Conservation (phyloP, 768 basidiomycete species). For the Lactarius hatsudake region DNA sequence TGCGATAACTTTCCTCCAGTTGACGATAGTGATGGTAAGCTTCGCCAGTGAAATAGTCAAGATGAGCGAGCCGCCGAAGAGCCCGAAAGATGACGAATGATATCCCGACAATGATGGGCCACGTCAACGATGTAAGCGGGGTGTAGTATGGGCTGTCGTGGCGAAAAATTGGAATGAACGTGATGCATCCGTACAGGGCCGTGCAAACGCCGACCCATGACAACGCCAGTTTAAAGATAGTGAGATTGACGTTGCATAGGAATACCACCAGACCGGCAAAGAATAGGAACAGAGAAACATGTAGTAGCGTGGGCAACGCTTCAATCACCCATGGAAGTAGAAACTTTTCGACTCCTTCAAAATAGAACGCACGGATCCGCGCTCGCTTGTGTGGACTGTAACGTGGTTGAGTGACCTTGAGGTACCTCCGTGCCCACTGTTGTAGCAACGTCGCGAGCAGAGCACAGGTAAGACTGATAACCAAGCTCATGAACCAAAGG, state of each 20-base stretch:
- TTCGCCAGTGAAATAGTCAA: no score
- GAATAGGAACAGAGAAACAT: conserved; percentile 17
- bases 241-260: conserved; percentile 11
- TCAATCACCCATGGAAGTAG: background rate
- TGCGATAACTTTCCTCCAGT: no score
- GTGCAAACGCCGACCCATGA: background rate
- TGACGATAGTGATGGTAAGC: no score
- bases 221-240: background rate
- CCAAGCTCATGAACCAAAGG: conserved; percentile 7
- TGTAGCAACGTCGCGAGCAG: background rate
- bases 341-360: background rate
- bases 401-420: background rate
- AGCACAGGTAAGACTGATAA: background rate
- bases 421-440: background rate
- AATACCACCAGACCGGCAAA: conserved; percentile 6
- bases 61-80: no score
- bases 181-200: background rate
- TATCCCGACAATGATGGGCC: background rate
- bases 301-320: conserved; percentile 11
- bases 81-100: no score
- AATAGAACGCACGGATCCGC: background rate
- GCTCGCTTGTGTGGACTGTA: background rate
- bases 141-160: no score
- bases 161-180: no score
- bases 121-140: background rate